Percentiles rank a stretch among this genome's conserved stretches.
phyloP scores from a whole-genome alignment of 371 early-diverging fungal genomes.

The Nematocida minor region DNA sequence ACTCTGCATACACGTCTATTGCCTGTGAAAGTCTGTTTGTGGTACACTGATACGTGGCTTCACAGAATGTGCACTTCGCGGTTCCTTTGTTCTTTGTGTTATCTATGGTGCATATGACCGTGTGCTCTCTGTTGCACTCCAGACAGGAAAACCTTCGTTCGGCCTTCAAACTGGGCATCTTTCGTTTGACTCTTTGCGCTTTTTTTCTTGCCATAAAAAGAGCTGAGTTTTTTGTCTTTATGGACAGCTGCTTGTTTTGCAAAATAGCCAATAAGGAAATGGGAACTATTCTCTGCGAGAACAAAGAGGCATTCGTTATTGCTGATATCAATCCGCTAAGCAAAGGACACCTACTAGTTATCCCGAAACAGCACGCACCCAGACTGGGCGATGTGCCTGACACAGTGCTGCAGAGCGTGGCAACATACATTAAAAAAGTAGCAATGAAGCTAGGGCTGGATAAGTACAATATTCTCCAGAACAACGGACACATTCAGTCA shows the following conservation, averaged over 20 bases:
- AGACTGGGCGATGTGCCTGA: slow-evolving; percentile 48
- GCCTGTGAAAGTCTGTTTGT: slow-evolving; percentile 34
- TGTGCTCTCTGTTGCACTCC: slow-evolving; percentile 44
- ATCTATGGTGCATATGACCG: slow-evolving; percentile 25
- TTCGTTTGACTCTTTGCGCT: slow-evolving; percentile 9
- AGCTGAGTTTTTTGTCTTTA: slow-evolving; percentile 10
- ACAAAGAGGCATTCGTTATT: slow-evolving; percentile 46
- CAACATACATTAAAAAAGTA: slow-evolving; percentile 41
- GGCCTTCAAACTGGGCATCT: neutral
- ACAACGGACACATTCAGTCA: slow-evolving; percentile 61
- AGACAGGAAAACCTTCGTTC: slow-evolving; percentile 39
- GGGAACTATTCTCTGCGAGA: slow-evolving; percentile 52
- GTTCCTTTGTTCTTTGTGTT: slow-evolving; percentile 20
- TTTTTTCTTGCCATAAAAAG: slow-evolving; percentile 48
- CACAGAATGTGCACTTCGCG: slow-evolving; percentile 15
- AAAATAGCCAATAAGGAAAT: slow-evolving; percentile 36
- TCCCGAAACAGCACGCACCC: slow-evolving; percentile 59
- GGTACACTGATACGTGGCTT: neutral
- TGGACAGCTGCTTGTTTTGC: slow-evolving; percentile 61
- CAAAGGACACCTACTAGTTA: slow-evolving; percentile 62
- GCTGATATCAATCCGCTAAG: slow-evolving; percentile 61
- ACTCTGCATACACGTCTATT: slow-evolving; percentile 50
- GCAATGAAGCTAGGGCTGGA: slow-evolving; percentile 41
- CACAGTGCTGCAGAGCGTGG: slow-evolving; percentile 25
- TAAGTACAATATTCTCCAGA: slow-evolving; percentile 64